Conservation (phyloP, 208 protist species). For the Leptomonas seymouri region DNA sequence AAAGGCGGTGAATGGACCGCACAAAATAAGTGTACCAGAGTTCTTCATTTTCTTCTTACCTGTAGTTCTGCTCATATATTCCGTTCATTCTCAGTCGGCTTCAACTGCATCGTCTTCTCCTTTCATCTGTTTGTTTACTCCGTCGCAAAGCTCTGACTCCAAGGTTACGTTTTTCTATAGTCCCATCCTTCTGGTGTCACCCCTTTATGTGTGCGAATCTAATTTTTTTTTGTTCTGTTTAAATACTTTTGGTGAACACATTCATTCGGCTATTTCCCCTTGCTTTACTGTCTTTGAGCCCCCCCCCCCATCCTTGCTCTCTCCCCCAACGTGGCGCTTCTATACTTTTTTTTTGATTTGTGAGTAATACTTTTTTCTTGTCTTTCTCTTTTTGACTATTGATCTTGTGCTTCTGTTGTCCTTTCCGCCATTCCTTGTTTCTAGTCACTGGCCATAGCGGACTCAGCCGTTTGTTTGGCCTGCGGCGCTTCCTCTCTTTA, state of each 20-base stretch:
- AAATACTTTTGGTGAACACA: conserved; percentile 4
- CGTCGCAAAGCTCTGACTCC: too few species aligned
- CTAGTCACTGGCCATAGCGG: background rate
- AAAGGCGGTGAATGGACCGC: background rate
- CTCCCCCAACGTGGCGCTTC: too few species aligned
- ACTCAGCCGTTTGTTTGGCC: background rate
- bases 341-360: conserved; percentile 4
- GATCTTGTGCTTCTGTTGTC: background rate
- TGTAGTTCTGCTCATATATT: background rate
- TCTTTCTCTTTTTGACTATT: conserved; percentile 5
- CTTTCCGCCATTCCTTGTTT: background rate
- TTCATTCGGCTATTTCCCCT: background rate
- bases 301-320: conserved; percentile 10
- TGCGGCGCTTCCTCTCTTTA: background rate
- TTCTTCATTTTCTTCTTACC: background rate
- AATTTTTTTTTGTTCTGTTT: background rate
- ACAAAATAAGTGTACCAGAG: too few species aligned
- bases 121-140: background rate
- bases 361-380: conserved; percentile 12
- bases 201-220: too few species aligned
- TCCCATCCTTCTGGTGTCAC: too few species aligned
- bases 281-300: conserved; percentile 12
- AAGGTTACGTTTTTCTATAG: too few species aligned
- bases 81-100: background rate
- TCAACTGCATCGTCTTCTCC: background rate